phyloP scores from a whole-genome alignment of 805 yeast species.

The Candida vartiovaarae region DNA sequence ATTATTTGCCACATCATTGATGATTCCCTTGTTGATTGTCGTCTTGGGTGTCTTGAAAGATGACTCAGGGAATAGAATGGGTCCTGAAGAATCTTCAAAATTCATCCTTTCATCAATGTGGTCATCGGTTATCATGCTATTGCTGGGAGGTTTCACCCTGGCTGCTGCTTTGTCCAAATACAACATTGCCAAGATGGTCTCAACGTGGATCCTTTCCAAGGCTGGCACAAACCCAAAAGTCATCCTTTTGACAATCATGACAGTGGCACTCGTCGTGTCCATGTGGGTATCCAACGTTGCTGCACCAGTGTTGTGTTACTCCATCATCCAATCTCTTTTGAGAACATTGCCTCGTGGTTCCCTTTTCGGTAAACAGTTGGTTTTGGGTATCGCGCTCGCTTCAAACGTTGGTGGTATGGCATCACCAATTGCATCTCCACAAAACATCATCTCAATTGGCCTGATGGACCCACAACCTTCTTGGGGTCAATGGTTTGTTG shows the following conservation, averaged over 20 bases:
- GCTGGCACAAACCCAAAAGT: constrained; percentile 84
- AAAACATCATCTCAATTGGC: constrained; percentile 84
- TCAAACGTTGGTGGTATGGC: constrained; percentile 96
- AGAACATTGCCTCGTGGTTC: constrained; percentile 77
- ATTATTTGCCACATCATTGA: constrained; percentile 77
- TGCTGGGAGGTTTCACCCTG: constrained; percentile 88
- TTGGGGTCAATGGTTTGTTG: constrained; percentile 93
- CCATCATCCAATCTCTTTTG: constrained; percentile 84
- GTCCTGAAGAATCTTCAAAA: constrained; percentile 60
- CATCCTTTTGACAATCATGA: constrained; percentile 75
- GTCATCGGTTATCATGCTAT: constrained; percentile 86
- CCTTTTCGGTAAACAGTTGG: constrained; percentile 73
- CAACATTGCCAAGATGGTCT: constrained; percentile 78
- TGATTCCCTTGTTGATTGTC: constrained; percentile 79
- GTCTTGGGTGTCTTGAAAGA: constrained; percentile 61
- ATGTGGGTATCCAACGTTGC: constrained; percentile 98
- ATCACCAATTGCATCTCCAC: constrained; percentile 96
- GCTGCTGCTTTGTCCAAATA: constrained; percentile 94
- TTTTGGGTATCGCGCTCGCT: constrained; percentile 88
- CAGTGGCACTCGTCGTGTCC: constrained; percentile 75
- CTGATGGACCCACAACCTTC: constrained; percentile 77
- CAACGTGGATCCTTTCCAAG: constrained; percentile 70
- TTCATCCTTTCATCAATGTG: constrained; percentile 86
- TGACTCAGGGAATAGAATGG: constrained; percentile 46
- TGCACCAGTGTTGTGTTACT: constrained; percentile 88